Conservation (phyloP, 2,329 filamentous ascomycete genomes). For the Sporothrix pallida region DNA sequence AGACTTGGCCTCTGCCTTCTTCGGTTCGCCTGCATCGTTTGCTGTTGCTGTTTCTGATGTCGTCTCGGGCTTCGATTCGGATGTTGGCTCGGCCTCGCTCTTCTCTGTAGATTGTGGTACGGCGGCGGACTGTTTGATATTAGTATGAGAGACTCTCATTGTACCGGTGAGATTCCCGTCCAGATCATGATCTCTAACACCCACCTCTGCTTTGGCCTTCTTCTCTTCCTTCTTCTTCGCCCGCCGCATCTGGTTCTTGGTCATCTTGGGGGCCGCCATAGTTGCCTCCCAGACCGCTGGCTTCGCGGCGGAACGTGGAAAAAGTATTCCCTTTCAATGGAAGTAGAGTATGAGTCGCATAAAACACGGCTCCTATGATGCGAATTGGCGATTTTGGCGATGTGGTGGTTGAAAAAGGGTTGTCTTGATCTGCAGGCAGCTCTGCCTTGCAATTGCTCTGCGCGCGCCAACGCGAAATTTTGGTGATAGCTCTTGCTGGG, state of each 20-base stretch:
- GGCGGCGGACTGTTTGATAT: background rate
- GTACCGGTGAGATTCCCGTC: background rate
- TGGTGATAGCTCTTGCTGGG: constrained; percentile 27
- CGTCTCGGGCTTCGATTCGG: constrained; percentile 1
- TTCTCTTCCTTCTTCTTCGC: constrained; percentile 95
- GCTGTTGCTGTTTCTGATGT: background rate
- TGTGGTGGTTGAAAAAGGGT: background rate
- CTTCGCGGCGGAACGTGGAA: constrained; percentile 1
- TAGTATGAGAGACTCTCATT: background rate
- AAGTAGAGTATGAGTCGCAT: background rate
- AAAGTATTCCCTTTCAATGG: background rate
- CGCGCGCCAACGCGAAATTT: constrained; percentile 33
- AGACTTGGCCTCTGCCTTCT: constrained; percentile 39
- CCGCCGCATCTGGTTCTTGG: constrained; percentile 92
- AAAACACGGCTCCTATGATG: background rate
- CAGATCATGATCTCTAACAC: constrained; percentile 1
- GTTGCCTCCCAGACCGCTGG: constrained; percentile 41
- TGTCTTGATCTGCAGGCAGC: background rate
- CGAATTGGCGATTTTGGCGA: background rate
- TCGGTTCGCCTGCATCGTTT: background rate
- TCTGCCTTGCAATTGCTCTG: constrained; percentile 16
- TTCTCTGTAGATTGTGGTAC: constrained; percentile 18
- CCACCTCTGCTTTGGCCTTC: constrained; percentile 65
- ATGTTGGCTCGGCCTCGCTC: constrained; percentile 14
- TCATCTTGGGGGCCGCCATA: constrained; percentile 74